Evolutionary conservation across 1,139 yeast species (phyloP).

Genomic region (Pneumocystis carinii): DNA sequence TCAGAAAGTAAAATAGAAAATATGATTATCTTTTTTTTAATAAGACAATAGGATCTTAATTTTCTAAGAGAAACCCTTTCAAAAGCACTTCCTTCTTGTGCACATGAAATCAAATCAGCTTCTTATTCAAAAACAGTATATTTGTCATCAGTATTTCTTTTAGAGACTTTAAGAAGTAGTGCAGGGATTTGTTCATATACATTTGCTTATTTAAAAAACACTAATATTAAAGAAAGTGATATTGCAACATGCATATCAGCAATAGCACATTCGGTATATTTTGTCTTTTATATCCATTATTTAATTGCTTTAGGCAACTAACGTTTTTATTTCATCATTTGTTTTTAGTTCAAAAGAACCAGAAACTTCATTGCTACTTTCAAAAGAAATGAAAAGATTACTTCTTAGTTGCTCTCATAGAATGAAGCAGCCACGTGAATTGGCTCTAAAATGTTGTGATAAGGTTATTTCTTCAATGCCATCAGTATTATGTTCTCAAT

Average conservation of each 20-base stretch:
- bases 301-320: neutral
- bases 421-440: slow-evolving; percentile 55
- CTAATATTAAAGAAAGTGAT: slow-evolving; percentile 58
- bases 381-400: slow-evolving; percentile 37
- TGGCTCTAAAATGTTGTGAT: slow-evolving; percentile 71
- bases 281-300: neutral
- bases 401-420: slow-evolving; percentile 67
- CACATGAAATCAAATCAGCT: slow-evolving; percentile 31
- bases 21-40: neutral
- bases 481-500: slow-evolving; percentile 60
- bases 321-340: neutral
- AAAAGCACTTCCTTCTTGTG: slow-evolving; percentile 4
- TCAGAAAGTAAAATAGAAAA: slow-evolving; percentile 59
- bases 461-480: slow-evolving; percentile 56
- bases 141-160: slow-evolving; percentile 61
- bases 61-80: slow-evolving; percentile 3
- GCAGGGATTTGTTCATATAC: slow-evolving; percentile 69
- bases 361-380: neutral
- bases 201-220: slow-evolving; percentile 70
- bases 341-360: neutral
- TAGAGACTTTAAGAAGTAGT: slow-evolving; percentile 64
- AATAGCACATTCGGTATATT: slow-evolving; percentile 32
- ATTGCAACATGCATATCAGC: slow-evolving; percentile 57
- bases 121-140: slow-evolving; percentile 79
- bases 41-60: slow-evolving; percentile 20